A percentile compares a stretch with the other conserved stretches of the same genome.
phyloP scores from a whole-genome alignment of 176 grass and related monocot genomes.

The Areca catechu region DNA sequence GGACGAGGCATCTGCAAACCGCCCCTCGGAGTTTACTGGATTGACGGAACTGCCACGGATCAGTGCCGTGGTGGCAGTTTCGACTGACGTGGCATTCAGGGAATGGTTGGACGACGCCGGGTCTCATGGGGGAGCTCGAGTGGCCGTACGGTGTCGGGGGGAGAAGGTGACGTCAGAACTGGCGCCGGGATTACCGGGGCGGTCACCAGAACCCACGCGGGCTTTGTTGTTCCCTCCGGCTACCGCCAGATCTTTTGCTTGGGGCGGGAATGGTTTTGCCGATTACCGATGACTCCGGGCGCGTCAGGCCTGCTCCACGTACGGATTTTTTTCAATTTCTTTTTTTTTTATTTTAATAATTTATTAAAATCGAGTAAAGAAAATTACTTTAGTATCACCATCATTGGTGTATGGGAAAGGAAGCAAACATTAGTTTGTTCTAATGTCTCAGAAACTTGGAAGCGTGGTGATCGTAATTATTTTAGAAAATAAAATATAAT shows the following conservation, averaged over 20 bases:
- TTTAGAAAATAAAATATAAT: no score
- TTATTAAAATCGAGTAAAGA: no score
- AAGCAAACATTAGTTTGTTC: no score
- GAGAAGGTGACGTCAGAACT: constrained; percentile 7
- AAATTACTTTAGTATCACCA: no score
- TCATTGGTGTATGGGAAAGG: no score
- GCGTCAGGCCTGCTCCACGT: neutral
- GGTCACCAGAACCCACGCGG: neutral
- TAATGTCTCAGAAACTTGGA: no score
- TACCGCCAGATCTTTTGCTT: constrained; percentile 25
- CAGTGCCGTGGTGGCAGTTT: no score
- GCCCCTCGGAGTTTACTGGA: no score
- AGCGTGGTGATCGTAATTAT: no score
- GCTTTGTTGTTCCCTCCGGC: neutral
- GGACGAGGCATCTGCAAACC: no score
- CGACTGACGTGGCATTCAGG: neutral
- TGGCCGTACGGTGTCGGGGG: constrained; percentile 12
- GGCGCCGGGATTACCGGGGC: constrained; percentile 25
- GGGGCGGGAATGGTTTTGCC: neutral
- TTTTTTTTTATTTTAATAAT: no score
- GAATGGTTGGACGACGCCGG: neutral
- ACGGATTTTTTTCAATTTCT: neutral
- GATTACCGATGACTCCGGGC: neutral
- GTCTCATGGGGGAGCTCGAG: constrained; percentile 8
- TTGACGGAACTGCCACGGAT: no score